Evolutionary conservation across 345 rosid species (phyloP), one percentile per base, ranked within the genome.

Genomic region (Euclidium syriacum): DNA sequence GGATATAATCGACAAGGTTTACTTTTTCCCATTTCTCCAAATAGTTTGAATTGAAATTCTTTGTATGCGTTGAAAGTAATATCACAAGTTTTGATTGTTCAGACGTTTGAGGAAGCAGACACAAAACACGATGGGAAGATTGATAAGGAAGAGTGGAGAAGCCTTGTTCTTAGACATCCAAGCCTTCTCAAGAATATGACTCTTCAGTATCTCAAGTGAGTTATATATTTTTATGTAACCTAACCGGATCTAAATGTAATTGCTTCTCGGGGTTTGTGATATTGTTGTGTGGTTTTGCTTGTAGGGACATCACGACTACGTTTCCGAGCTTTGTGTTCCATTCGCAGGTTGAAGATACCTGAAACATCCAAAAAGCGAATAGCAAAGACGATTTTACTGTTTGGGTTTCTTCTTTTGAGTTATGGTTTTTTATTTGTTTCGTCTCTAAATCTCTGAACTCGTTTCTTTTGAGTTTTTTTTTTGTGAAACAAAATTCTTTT

Each of bases 41-140:
- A 54, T 42, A 10, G 16, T n/a, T 24, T 5, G n/a, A n/a, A n/a
- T n/a, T n/a, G n/a, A n/a, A n/a, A n/a, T 36, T 36, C 1, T 36
- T 10, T n/a, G 5, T 36, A 36, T 11, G n/a, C 12, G 2, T 33
- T 27, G 41, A 29, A 26, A 33, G 16, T 48, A 26, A 46, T 35
- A 26, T 32, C 6, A 7, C 0, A 36, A 30, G 35, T 36, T 38
- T 64, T 44, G 52, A 15, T 34, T 43, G 60, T 15, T 40, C 73
- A 94, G 99, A 94, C 99, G n/a, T 94, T 94, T 64, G 97, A 87
- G 68, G 99, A 94, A 79, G 99, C 99, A 3, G 96, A 94, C 75
- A 94, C 99, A 10, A 90, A 94, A 67, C 96, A 94, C 11, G 97
- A 94, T 53, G 99, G 99, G 68, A 87, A 73, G 77, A 90, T 94